phyloP scores from a whole-genome alignment of 495 filamentous ascomycete species.

The Symbiotaphrina buchneri region DNA sequence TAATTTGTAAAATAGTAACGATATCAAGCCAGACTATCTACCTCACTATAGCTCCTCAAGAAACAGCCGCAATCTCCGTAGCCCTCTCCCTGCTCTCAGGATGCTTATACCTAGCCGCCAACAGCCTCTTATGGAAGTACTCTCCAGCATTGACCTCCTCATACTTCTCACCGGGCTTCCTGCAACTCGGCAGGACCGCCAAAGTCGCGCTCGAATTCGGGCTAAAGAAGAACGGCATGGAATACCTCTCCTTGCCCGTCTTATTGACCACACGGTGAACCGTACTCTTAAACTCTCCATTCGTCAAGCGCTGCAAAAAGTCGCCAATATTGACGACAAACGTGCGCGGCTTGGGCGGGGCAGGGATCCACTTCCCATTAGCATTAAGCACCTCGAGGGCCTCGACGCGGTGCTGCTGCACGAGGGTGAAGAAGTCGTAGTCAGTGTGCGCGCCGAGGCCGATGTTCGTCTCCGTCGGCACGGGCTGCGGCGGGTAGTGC shows the following conservation, averaged over 20 bases:
- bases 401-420: slow-evolving; percentile 13
- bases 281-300: slow-evolving; percentile 13
- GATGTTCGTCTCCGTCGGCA: slow-evolving; percentile 12
- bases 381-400: slow-evolving; percentile 14
- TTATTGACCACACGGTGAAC: slow-evolving; percentile 15
- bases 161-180: too few relatives aligned
- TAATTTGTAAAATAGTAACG: too few relatives aligned
- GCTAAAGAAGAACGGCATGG: slow-evolving; percentile 9
- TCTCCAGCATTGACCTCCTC: too few relatives aligned
- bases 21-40: too few relatives aligned
- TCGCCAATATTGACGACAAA: slow-evolving; percentile 18
- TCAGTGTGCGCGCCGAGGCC: slow-evolving; percentile 18
- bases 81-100: too few relatives aligned
- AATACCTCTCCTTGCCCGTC: slow-evolving; percentile 5
- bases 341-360: slow-evolving; percentile 11
- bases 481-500: slow-evolving; percentile 14
- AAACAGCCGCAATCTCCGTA: too few relatives aligned
- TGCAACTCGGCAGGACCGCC: too few relatives aligned
- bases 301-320: slow-evolving; percentile 12
- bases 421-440: slow-evolving; percentile 16
- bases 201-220: slow-evolving; percentile 16
- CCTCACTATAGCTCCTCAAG: too few relatives aligned
- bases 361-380: slow-evolving; percentile 11
- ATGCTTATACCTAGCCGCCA: too few relatives aligned
- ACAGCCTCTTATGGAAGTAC: too few relatives aligned